Base-by-base conservation (phyloP, 1,284 basidiomycete genomes). In the Ceratobasidium sp. region DNA sequence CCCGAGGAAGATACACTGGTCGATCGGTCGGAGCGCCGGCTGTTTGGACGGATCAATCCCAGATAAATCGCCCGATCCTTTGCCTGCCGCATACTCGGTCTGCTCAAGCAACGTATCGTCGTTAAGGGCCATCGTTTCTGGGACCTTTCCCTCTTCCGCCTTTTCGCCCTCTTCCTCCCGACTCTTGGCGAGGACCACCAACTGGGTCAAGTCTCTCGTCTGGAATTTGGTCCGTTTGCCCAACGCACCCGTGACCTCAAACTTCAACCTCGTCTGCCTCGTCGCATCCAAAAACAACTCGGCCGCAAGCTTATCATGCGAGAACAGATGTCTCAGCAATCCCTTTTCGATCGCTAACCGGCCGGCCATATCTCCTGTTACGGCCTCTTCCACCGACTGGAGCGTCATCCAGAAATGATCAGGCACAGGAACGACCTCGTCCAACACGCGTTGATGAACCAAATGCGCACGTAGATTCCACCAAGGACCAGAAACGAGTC, bases 181-280 rank as follows among this genome's bases (percentile, higher is more conserved):
- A 78, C 94, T 96, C 84, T 96, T 91, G 39, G 98, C 97, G 11
- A 99, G 89, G n/a, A 99, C 87, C 42, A 99, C 92, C 58, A 99
- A 90, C 84, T 99, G 97, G 75, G 92, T 94, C 78, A 94, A 86
- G 63, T 95, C 94, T 71, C 87, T 89, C 79, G 93, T 87, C 84
- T 99, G 98, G 84, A 94, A 99, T 84, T 96, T 98, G 17, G 98
- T 99, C 77, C 94, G 89, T 85, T 94, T 97, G 31, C 98, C 98
- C 76, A 97, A 86, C 7, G 96, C 95, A 15, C 98, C 98, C 0
- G 95, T 96, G 77, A 99, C 87, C 84, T 97, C 94, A 83, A 96
- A 99, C 82, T 93, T 89, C 75, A 99, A 85, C 1, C 92, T 92
- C 31, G 92, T 94, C 58, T 90, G 88, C 71, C 88, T 87, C 0